A percentile compares a stretch with the other conserved stretches of the same genome.
phyloP scores from a whole-genome alignment of 169 alveolate genomes.

The Plasmodium malariae region DNA sequence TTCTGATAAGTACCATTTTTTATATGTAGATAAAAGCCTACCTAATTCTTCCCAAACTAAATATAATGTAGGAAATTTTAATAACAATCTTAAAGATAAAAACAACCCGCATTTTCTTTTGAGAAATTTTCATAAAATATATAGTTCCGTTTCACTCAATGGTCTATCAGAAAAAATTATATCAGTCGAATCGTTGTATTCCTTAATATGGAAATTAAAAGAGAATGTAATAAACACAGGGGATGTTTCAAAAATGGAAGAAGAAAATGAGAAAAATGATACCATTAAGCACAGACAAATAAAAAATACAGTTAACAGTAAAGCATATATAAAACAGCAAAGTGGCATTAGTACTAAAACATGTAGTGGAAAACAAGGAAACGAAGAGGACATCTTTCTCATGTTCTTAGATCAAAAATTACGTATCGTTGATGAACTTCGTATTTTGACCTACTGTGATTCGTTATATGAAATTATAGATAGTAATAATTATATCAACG shows the following conservation, averaged over 20 bases:
- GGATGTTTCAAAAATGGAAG: neutral
- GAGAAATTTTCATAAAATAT: conserved; percentile 40
- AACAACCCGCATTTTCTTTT: conserved; percentile 3
- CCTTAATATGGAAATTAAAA: conserved; percentile 45
- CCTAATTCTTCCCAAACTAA: conserved; percentile 4
- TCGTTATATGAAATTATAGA: conserved; percentile 51
- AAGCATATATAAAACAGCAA: neutral
- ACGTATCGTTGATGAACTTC: conserved; percentile 47
- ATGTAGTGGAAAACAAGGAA: neutral
- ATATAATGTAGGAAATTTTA: conserved; percentile 25
- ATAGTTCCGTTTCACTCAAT: conserved; percentile 41
- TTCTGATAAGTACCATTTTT: neutral
- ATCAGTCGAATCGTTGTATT: conserved; percentile 51
- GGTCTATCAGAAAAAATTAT: conserved; percentile 71
- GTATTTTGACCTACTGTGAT: conserved; percentile 68
- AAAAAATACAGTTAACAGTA: neutral
- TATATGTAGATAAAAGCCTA: conserved; percentile 13
- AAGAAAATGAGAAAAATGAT: neutral
- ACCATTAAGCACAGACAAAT: neutral
- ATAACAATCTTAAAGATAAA: neutral
- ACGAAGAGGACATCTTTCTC: neutral
- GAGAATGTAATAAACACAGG: conserved; percentile 31
- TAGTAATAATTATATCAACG: conserved; percentile 63
- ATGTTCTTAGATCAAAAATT: conserved; percentile 42
- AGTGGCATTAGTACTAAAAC: neutral